A percentile compares a stretch with the other conserved stretches of the same genome.
These are phyloP conservation scores for Puccinia coronata DNA, from an alignment of 1,284 basidiomycete species.

Conservation along the genomic window DNA sequence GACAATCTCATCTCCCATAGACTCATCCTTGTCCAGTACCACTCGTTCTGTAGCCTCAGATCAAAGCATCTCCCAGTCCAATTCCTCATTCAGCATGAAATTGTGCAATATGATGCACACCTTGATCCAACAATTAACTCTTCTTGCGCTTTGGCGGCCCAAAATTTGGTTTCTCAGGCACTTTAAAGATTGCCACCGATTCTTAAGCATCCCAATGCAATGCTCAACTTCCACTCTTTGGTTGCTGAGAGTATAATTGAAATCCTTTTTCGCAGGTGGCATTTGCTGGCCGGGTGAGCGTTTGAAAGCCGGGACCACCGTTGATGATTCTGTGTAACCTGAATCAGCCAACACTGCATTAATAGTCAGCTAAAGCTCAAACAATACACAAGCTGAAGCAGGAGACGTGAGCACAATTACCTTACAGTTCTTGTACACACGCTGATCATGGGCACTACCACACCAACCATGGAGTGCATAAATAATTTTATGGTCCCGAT, in stretches of 20 bases:
- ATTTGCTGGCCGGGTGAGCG: not conserved
- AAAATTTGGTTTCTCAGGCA: not conserved
- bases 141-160: not conserved
- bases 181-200: conserved; percentile 21
- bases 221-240: conserved; percentile 21
- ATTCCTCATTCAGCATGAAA: not conserved
- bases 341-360: conserved; percentile 24
- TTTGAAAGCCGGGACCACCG: conserved; percentile 16
- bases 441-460: conserved; percentile 21
- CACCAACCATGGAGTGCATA: conserved; percentile 19
- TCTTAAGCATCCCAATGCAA: conserved; percentile 27
- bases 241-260: conserved; percentile 20
- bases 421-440: not conserved
- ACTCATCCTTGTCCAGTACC: too few species aligned
- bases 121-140: not conserved
- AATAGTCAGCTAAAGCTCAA: too few species aligned
- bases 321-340: not conserved
- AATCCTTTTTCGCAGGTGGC: not conserved
- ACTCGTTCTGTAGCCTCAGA: too few species aligned
- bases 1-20: too few species aligned
- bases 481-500: not conserved
- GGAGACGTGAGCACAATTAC: not conserved
- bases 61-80: too few species aligned
- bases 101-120: conserved; percentile 12
- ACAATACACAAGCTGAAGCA: too few species aligned